Evolutionary conservation across 345 rosid species (phyloP), one percentile per base, ranked within the genome.

Genomic region (Citrus medica): DNA sequence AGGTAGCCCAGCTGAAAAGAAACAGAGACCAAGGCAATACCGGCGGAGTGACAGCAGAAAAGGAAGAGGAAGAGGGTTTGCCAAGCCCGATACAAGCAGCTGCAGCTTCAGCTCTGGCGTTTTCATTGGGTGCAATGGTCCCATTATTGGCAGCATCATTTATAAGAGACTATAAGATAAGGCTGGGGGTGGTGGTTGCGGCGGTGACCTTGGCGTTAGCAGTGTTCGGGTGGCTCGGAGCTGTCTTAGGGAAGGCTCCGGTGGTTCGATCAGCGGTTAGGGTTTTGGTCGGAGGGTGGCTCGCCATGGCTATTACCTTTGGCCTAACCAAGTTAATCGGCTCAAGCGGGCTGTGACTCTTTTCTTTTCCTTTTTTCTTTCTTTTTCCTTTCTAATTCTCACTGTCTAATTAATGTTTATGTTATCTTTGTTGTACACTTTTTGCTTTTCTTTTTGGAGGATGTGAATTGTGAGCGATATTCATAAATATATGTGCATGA

Each of bases 231-330:
- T 88, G 92, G 93, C 33, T 92, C 55, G 98, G 98, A 22, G 94
- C 98, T 3, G 83, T 88, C n/a, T 38, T 95, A 53, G 98, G 98
- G 74, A 91, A 89, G 71, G 91, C 93, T 0, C 92, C 95, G 0
- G 81, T 24, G 56, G 71, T 86, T 55, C 81, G 81, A 81, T 91
- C 98, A 2, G 68, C 90, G 7, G 76, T 69, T 59, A 88, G 98
- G 88, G 97, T 95, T 77, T 82, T 95, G 82, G 48, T 92, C 19
- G 99, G 99, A 19, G 99, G 99, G 2, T 92, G 98, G 94, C 61
- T 95, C 25, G 99, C 99, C 42, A 95, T 95, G 98, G 98, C 94
- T 21, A 69, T 93, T 25, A 95, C 98, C 30, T 95, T 85, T 82
- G 98, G 95, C 12, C 78, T 95, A 21, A 93, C 98, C 74, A 95